Evolutionary conservation across 306 rosid genomes (phyloP), one percentile per base, ranked within the genome.

Genomic region (Vigna mungo): DNA sequence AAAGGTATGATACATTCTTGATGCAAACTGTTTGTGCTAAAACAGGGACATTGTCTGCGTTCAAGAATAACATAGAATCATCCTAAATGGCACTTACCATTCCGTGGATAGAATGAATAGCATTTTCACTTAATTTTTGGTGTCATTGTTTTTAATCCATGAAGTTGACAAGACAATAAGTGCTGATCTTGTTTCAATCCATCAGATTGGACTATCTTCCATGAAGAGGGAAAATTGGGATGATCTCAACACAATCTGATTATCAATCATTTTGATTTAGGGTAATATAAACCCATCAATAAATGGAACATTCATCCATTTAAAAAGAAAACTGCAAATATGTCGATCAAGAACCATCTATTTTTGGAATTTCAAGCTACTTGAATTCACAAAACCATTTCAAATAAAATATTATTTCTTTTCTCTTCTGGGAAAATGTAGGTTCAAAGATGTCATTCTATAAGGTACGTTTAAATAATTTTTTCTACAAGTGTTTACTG

Each of bases 161-260:
- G 72, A 68, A 60, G 41, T 60, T 68, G 77, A 69, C 72, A 68
- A 39, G 11, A 59, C 23, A 81, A 39, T 6, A 47, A 14, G 27
- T 13, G 49, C 72, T 1, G 39, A 36, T 39, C 17, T 7, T 7
- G 10, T 63, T 17, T 81, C 67, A 34, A 23, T 51, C 43, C 62
- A 21, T 21, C 52, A 69, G 53, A 47, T 76, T 51, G 78, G 34
- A 44, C 10, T 7, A 46, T 14, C 41, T 25, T 68, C 56, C 36
- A 3, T 43, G 18, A 10, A 43, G 18, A 44, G 44, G 37, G 55
- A 36, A 67, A 67, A 67, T 66, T 32, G 64, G 16, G 74, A 41
- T 69, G 30, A 48, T 16, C 63, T 34, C 52, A 49, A 62, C 6
- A 41, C 21, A 27, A 67, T 39, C 16, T 18, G 1, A 52, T 44